Base-by-base conservation (phyloP, 2,329 filamentous ascomycete species). In the Aphanocladium album region DNA sequence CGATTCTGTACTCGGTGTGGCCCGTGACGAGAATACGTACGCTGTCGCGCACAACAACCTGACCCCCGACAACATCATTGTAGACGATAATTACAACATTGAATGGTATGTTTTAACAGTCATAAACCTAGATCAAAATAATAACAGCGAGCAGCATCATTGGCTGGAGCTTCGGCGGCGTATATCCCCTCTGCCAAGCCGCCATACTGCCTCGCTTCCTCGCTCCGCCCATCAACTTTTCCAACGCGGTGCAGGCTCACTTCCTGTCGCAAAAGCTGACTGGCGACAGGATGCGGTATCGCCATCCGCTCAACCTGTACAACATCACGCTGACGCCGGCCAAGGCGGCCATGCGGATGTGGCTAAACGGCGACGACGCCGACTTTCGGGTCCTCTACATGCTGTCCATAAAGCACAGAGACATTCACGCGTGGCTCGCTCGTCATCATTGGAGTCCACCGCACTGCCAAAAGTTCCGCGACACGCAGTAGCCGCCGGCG, bases 121-220 rank as follows among this genome's bases (percentile, higher is more conserved):
- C 23, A 11, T 30, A 2, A 27, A 7, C 6, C 14, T 27, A 12
- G 8, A 11, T 7, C 41, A 3, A 27, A 3, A 45, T n/a, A 35
- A 39, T 43, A 6, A 46, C 14, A 35, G 3, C 19, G 2, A n/a
- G n/a, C 5, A 58, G 55, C 12, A 50, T 58, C 9, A n/a, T 58
- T n/a, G 55, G 43, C 9, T 58, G 55, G 55, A 50, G 55, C 33
- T 16, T 19, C 17, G 43, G 12, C 16, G 33, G 23, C 35, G 8
- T 58, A 9, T 21, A 19, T 6, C 55, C 45, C 9, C 21, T 58
- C n/a, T 37, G 45, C 21, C 45, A 58, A 8, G 46, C 45, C 5
- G 55, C 55, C 45, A 19, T 21, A 8, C 21, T 58, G 2, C 55
- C 55, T 46, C 55, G 45, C 46, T 19, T 58, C n/a, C 27, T 58